Percentiles rank a stretch among this genome's conserved stretches.
These are phyloP conservation scores for Nakazawaea siamensis DNA, from an alignment of 805 yeast species.

Conservation along the genomic window DNA sequence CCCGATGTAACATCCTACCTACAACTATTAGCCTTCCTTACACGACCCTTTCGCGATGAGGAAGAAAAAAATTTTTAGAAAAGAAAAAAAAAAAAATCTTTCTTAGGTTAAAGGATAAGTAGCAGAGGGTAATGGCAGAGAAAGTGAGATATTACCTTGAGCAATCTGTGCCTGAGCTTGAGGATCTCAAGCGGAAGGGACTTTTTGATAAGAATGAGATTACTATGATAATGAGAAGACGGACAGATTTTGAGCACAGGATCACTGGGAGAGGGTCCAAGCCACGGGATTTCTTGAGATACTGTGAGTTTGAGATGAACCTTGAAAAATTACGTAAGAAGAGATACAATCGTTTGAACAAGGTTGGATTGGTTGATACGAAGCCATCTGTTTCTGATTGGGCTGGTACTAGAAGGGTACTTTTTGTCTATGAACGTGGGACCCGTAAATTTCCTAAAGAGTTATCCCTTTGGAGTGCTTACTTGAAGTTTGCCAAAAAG, in stretches of 20 bases:
- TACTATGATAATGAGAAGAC: conserved; percentile 75
- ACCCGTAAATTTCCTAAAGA: conserved; percentile 73
- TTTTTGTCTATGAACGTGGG: conserved; percentile 79
- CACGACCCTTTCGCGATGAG: too few relatives aligned
- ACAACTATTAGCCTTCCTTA: too few relatives aligned
- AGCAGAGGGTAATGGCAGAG: too few relatives aligned
- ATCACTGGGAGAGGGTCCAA: conserved; percentile 77
- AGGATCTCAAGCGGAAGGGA: conserved; percentile 75
- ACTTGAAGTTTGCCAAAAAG: conserved; percentile 58
- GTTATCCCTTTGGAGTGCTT: conserved; percentile 68
- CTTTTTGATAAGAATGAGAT: conserved; percentile 79
- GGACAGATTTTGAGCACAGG: conserved; percentile 94
- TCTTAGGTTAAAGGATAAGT: too few relatives aligned
- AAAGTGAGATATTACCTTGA: conserved; percentile 46
- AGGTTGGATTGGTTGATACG: conserved; percentile 47
- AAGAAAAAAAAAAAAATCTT: too few relatives aligned
- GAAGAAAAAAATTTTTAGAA: too few relatives aligned
- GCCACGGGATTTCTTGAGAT: conserved; percentile 68
- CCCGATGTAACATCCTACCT: too few relatives aligned
- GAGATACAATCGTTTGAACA: conserved; percentile 54
- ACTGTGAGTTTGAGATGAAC: conserved; percentile 72
- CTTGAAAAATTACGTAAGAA: conserved; percentile 72
- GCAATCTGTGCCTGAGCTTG: conserved; percentile 82
- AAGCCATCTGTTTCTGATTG: conserved; percentile 72
- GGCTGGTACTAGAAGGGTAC: conserved; percentile 76